Evolutionary conservation across 768 basidiomycete genomes (phyloP), one percentile per base, ranked within the genome.

Genomic region (Dentipellis fragilis): DNA sequence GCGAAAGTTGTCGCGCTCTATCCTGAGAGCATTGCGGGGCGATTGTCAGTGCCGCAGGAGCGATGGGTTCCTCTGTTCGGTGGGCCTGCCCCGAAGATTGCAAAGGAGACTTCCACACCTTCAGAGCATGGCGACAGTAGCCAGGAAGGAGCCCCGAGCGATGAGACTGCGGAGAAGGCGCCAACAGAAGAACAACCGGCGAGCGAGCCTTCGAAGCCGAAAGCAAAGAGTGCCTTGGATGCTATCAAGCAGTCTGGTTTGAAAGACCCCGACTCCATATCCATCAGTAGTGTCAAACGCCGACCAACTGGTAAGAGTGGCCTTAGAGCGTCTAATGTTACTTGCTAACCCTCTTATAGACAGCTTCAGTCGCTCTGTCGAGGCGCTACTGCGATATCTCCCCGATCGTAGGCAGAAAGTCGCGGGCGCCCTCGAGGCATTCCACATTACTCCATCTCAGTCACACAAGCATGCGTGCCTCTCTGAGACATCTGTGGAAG

Each of bases 1-100:
- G 91, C 94, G 0, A 92, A 93, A 64, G 90, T 99, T 3, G 78
- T 98, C 19, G 87, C 93, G 1, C 72, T 98, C 6, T 99, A 91
- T 68, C 89, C 91, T 0, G 82, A 87, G 37, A 74, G 75, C 11
- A 80, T 98, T 3, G 79, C 92, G 1, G 95, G 95, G 6, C 77
- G 89, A 35, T 69, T 97, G 8, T 74, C 83, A 5, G 80, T 87
- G 0, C 80, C 84, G 10, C 77, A 71, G 46, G 84, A 85, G 1
- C 71, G 75, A 7, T 93, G 92, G 89, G 85, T 95, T 64, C 73
- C 77, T 4, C 70, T 94, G 3, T 96, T 89, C 65, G 94, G 92
- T 4, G 95, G 94, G 2, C 84, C 81, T 17, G 67, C 69, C 14
- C 62, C 62, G 34, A 62, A 56, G 10, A 36, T 14, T 7, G 55